Percentiles rank a stretch among this genome's conserved stretches.
phyloP scores from a whole-genome alignment of 176 grass and related monocot species.

The Canna indica region DNA sequence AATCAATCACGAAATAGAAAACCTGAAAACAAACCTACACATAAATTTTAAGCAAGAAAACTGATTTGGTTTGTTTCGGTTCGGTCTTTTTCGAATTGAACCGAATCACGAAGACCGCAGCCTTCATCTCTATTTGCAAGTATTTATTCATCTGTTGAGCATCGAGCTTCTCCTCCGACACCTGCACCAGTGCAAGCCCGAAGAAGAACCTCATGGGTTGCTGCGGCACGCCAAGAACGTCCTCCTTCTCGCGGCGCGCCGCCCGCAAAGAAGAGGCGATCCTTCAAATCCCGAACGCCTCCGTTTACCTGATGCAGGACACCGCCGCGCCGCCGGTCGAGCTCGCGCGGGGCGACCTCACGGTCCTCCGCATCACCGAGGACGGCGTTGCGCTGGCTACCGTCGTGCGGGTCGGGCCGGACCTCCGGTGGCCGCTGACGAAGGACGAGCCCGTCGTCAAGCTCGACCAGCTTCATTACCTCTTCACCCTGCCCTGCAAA shows the following conservation, averaged over 20 bases:
- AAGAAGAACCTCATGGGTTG: constrained; percentile 34
- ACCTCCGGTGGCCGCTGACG: constrained; percentile 75
- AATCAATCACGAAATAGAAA: too few species aligned
- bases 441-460: constrained; percentile 83
- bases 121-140: too few species aligned
- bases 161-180: too few species aligned
- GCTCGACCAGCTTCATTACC: constrained; percentile 66
- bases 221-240: constrained; percentile 29
- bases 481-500: constrained; percentile 71
- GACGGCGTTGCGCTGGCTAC: constrained; percentile 47
- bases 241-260: constrained; percentile 12
- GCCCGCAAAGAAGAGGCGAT: constrained; percentile 51
- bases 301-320: constrained; percentile 46
- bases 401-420: constrained; percentile 48
- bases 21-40: too few species aligned
- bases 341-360: constrained; percentile 53
- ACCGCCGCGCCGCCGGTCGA: constrained; percentile 35
- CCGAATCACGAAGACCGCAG: too few species aligned
- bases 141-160: too few species aligned
- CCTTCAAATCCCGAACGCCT: constrained; percentile 52
- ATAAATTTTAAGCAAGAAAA: too few species aligned
- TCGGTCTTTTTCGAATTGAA: too few species aligned
- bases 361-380: constrained; percentile 41
- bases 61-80: too few species aligned
- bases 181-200: too few species aligned